These are phyloP conservation scores for Celoporthe dispersa DNA, from an alignment of 2,329 filamentous ascomycete genomes.

Conservation along the genomic window DNA sequence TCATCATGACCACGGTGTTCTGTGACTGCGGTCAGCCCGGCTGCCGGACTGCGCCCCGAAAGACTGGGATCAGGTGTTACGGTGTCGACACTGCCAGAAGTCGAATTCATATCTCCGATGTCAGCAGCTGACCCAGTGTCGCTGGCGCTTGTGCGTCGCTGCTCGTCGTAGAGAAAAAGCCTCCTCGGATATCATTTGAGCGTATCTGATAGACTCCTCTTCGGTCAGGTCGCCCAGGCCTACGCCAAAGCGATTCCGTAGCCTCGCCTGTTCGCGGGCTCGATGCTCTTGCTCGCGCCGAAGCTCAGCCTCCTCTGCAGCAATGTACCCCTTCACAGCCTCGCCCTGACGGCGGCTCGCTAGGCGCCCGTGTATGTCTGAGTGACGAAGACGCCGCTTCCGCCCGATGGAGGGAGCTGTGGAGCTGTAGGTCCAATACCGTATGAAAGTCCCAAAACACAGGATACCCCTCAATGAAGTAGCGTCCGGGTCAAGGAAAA, in stretches of 20 bases:
- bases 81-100: conserved; percentile 49
- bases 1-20: conserved; percentile 40
- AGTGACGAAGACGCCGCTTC: conserved; percentile 78
- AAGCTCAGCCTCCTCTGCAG: conserved; percentile 81
- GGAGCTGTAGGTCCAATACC: conserved; percentile 94
- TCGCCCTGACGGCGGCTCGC: conserved; percentile 62
- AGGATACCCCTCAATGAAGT: conserved; percentile 85
- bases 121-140: conserved; percentile 57
- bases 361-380: conserved; percentile 59
- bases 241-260: conserved; percentile 83
- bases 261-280: conserved; percentile 68
- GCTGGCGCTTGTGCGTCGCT: conserved; percentile 55
- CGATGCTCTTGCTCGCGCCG: conserved; percentile 71
- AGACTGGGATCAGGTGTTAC: conserved; percentile 61
- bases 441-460: conserved; percentile 82
- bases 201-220: conserved; percentile 67
- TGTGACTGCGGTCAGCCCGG: conserved; percentile 33
- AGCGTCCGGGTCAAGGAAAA: conserved; percentile 85
- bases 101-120: conserved; percentile 49
- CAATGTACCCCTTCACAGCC: conserved; percentile 80
- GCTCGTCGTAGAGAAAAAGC: conserved; percentile 61
- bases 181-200: conserved; percentile 69
- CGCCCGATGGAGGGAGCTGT: conserved; percentile 74
- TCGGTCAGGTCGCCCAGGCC: conserved; percentile 71
- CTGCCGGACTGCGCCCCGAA: conserved; percentile 43